A percentile compares a stretch with the other conserved stretches of the same genome.
Conservation (phyloP, 208 protist genomes). For the Trypanosoma platydactyli region DNA sequence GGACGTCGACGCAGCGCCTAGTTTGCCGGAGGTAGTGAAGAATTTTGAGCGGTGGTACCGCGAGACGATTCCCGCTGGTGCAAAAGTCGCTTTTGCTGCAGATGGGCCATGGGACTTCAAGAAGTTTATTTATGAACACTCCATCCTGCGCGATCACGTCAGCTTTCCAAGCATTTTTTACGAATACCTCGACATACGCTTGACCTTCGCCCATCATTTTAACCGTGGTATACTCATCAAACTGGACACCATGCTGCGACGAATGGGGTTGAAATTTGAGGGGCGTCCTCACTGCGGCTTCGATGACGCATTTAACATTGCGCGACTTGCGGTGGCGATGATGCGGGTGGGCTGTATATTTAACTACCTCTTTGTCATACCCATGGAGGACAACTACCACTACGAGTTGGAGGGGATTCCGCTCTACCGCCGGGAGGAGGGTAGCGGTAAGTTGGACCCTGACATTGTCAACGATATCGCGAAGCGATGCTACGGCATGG, state of each 20-base stretch:
- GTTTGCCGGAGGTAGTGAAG: slow-evolving; percentile 67
- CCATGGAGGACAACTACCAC: slow-evolving; percentile 66
- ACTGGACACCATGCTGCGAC: slow-evolving; percentile 75
- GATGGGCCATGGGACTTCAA: slow-evolving; percentile 91
- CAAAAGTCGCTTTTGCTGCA: slow-evolving; percentile 79
- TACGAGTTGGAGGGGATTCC: slow-evolving; percentile 62
- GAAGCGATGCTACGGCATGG: slow-evolving; percentile 70
- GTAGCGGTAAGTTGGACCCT: slow-evolving; percentile 69
- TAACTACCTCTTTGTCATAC: slow-evolving; percentile 76
- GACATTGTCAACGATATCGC: slow-evolving; percentile 89
- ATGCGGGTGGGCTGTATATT: slow-evolving; percentile 81
- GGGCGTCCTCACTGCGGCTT: slow-evolving; percentile 88
- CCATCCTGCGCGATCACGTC: slow-evolving; percentile 77
- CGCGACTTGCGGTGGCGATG: slow-evolving; percentile 81
- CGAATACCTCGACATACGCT: slow-evolving; percentile 90
- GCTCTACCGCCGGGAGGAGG: slow-evolving; percentile 79
- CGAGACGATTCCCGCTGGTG: slow-evolving; percentile 61
- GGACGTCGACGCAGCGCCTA: slow-evolving; percentile 77
- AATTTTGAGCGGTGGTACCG: slow-evolving; percentile 79
- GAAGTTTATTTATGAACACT: slow-evolving; percentile 77
- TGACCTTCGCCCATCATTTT: slow-evolving; percentile 76
- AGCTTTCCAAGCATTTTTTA: slow-evolving; percentile 79
- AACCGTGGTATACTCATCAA: slow-evolving; percentile 70
- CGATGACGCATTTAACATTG: slow-evolving; percentile 92
- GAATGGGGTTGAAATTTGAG: slow-evolving; percentile 74